A percentile compares a stretch with the other conserved stretches of the same genome.
phyloP scores from a whole-genome alignment of 305 asterid species.

The Fraxinus baroniana region DNA sequence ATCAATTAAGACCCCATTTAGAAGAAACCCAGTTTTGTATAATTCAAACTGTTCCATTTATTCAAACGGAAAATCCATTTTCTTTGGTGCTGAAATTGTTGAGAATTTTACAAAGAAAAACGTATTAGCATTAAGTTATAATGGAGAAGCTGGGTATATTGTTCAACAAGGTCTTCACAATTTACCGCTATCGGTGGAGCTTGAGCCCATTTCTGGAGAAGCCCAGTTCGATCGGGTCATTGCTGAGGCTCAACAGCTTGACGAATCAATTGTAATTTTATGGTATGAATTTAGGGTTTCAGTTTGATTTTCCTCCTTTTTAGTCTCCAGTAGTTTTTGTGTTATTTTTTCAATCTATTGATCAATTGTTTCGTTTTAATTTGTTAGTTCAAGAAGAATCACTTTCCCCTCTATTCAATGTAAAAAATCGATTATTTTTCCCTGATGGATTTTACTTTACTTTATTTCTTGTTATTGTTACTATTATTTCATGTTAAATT shows the following conservation, averaged over 20 bases:
- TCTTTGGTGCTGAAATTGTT: constrained; percentile 15
- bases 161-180: constrained; percentile 37
- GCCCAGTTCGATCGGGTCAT: constrained; percentile 69
- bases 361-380: not conserved
- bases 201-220: constrained; percentile 60
- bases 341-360: not conserved
- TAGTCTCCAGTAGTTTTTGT: not conserved
- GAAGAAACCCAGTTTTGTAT: constrained; percentile 19
- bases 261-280: constrained; percentile 56
- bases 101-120: constrained; percentile 10
- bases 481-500: not conserved
- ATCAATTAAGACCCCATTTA: not conserved
- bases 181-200: constrained; percentile 54
- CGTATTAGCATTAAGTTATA: constrained; percentile 12
- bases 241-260: constrained; percentile 65
- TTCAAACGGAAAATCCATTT: constrained; percentile 23
- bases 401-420: not conserved
- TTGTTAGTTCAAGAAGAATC: not conserved
- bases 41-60: constrained; percentile 2
- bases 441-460: not conserved
- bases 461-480: not conserved
- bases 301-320: not conserved
- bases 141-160: constrained; percentile 42
- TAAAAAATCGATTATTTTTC: not conserved
- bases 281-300: constrained; percentile 42